These are phyloP conservation scores for Kodamaea hsintzibuensis DNA, from an alignment of 805 yeast genomes.

Conservation along the genomic window DNA sequence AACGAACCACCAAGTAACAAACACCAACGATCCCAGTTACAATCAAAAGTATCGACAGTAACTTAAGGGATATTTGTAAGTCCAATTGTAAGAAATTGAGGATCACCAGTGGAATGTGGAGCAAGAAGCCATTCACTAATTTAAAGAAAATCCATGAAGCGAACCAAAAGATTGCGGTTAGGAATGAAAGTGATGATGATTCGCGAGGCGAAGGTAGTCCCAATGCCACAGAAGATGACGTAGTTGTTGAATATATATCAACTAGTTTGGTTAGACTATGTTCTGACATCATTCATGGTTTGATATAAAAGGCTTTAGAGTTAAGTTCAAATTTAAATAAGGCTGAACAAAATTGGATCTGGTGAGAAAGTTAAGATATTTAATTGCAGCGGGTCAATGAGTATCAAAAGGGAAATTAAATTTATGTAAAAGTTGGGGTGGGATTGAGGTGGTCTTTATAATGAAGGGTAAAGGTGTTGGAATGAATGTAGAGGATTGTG, in stretches of 20 bases:
- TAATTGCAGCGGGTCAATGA: not conserved
- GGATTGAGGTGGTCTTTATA: not conserved
- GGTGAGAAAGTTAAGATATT: not conserved
- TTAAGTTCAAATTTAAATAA: not conserved
- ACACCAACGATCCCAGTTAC: slow-evolving; percentile 30
- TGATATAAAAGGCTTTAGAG: not conserved
- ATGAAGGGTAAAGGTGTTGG: not conserved
- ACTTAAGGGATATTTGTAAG: slow-evolving; percentile 52
- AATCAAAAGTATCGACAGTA: slow-evolving; percentile 45
- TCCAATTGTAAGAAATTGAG: slow-evolving; percentile 40
- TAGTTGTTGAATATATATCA: not conserved
- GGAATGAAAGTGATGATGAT: slow-evolving; percentile 15
- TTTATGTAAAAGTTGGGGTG: not conserved
- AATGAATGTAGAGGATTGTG: not conserved
- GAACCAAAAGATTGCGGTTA: slow-evolving; percentile 17
- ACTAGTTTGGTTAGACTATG: not conserved
- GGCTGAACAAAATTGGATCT: not conserved
- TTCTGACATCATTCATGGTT: not conserved
- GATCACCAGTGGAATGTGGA: slow-evolving; percentile 18
- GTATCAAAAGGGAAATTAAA: not conserved
- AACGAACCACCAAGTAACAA: slow-evolving; percentile 54
- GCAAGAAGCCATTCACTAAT: slow-evolving; percentile 17
- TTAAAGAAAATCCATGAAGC: slow-evolving; percentile 21
- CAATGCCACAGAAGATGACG: not conserved
- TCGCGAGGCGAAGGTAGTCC: slow-evolving; percentile 15